Evolutionary conservation across 306 rosid genomes (phyloP).

Genomic region (Cicer cuneatum): DNA sequence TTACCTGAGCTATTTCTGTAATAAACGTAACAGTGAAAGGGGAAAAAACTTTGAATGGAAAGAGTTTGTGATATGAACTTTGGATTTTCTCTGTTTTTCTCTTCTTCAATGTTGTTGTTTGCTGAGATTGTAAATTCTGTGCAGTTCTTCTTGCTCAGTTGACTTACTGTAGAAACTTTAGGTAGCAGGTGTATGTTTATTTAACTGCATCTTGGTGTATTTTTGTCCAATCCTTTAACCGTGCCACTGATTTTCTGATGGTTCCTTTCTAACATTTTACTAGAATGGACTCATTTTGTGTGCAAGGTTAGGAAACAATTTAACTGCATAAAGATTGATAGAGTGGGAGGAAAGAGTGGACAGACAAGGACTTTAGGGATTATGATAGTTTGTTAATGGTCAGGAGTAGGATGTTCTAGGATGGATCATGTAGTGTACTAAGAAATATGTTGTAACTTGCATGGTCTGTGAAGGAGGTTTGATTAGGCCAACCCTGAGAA

Average conservation of each 20-base stretch:
- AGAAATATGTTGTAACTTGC: not conserved
- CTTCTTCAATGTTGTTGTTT: slow-evolving; percentile 70
- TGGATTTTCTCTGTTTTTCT: slow-evolving; percentile 11
- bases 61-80: slow-evolving; percentile 9
- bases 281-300: not conserved
- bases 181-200: not conserved
- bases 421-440: not conserved
- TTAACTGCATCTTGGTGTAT: not conserved
- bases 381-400: not conserved
- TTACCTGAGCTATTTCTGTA: not conserved
- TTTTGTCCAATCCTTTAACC: slow-evolving; percentile 1
- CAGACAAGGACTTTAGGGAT: not conserved
- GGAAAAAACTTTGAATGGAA: not conserved
- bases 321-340: slow-evolving; percentile 9
- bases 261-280: slow-evolving; percentile 15
- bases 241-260: slow-evolving; percentile 3
- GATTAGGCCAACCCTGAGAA: not conserved
- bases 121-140: slow-evolving; percentile 73
- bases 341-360: not conserved
- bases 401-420: not conserved
- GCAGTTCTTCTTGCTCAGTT: slow-evolving; percentile 48
- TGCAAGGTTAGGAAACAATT: not conserved
- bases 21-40: not conserved
- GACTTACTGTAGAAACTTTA: not conserved
- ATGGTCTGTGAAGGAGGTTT: not conserved